phyloP scores from a whole-genome alignment of 2,329 filamentous ascomycete species.

The Acrocalymma vagum region DNA sequence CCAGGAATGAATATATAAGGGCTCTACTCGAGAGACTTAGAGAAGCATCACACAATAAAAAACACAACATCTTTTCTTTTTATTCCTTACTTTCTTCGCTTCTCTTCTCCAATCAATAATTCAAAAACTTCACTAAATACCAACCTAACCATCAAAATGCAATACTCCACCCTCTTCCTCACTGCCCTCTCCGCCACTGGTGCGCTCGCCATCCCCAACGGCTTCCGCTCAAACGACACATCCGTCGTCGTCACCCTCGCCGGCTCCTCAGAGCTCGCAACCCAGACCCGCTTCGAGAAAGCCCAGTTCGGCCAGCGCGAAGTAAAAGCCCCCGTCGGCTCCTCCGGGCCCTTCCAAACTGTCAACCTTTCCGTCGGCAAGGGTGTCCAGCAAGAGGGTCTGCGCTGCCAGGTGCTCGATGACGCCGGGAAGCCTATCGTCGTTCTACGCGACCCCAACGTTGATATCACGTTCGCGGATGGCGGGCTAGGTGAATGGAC shows the following conservation, averaged over 20 bases:
- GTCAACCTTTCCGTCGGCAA: slow-evolving; percentile 17
- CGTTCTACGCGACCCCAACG: slow-evolving; percentile 17
- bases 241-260: slow-evolving; percentile 11
- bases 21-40: no score
- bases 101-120: slow-evolving; percentile 7
- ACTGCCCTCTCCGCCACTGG: slow-evolving; percentile 16
- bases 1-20: no score
- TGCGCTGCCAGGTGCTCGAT: slow-evolving; percentile 24
- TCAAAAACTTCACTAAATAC: not conserved
- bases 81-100: slow-evolving; percentile 1
- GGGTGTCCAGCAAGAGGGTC: slow-evolving; percentile 14
- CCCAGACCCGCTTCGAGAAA: slow-evolving; percentile 13
- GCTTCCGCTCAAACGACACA: slow-evolving; percentile 3
- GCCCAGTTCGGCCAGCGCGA: slow-evolving; percentile 7
- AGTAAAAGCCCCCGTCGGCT: slow-evolving; percentile 4
- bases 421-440: slow-evolving; percentile 13
- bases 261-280: slow-evolving; percentile 8
- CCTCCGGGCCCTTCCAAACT: slow-evolving; percentile 15
- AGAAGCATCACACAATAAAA: slow-evolving; percentile 2
- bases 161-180: slow-evolving; percentile 20
- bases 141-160: slow-evolving; percentile 19
- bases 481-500: slow-evolving; percentile 19
- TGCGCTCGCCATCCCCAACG: slow-evolving; percentile 13
- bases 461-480: slow-evolving; percentile 26
- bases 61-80: not conserved